Percentiles rank a stretch among this genome's conserved stretches.
Conservation (phyloP, 139 green algal genomes). For the Chlamydomonas sphaeroides region DNA sequence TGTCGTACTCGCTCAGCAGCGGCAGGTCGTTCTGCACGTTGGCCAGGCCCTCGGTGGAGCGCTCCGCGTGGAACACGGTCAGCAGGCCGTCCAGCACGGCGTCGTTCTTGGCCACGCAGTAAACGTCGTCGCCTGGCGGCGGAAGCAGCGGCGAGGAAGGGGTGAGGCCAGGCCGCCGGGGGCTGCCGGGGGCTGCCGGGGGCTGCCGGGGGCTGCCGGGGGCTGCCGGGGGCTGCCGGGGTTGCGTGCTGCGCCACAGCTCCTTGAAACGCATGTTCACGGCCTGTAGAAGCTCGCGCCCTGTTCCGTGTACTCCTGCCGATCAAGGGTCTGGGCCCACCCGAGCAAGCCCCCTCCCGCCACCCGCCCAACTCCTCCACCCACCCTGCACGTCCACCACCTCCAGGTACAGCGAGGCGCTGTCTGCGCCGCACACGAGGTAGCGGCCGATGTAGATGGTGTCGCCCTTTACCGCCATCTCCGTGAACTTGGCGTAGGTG, state of each 20-base stretch:
- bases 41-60: conserved; percentile 65
- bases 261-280: too few species aligned
- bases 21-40: conserved; percentile 90
- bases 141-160: too few species aligned
- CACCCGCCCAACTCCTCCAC: background rate
- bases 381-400: conserved; percentile 57
- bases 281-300: too few species aligned
- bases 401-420: conserved; percentile 82
- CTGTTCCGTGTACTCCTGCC: too few species aligned
- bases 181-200: too few species aligned
- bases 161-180: too few species aligned
- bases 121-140: conserved; percentile 69
- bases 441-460: conserved; percentile 92
- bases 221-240: too few species aligned
- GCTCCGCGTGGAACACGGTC: conserved; percentile 93
- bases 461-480: conserved; percentile 80
- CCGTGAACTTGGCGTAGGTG: conserved; percentile 82
- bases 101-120: conserved; percentile 79
- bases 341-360: background rate
- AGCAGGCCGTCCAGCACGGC: conserved; percentile 88
- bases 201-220: too few species aligned
- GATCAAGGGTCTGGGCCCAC: too few species aligned
- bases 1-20: conserved; percentile 80
- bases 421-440: conserved; percentile 88
- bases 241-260: too few species aligned